These are phyloP conservation scores for Viridothelium virens DNA, from an alignment of 495 filamentous ascomycete genomes.

Conservation along the genomic window DNA sequence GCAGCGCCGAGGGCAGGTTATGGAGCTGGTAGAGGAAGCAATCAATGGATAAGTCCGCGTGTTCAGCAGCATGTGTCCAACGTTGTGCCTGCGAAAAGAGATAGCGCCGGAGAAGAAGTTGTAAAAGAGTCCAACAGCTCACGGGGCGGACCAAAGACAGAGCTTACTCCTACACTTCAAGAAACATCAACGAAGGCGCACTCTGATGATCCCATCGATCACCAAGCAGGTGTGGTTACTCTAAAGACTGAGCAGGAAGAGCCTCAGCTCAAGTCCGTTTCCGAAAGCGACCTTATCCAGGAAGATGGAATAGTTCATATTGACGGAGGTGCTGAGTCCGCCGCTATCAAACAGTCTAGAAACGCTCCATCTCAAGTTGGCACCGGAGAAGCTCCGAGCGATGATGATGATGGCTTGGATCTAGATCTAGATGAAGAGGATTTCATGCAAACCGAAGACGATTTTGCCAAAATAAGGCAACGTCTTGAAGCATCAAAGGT, in stretches of 20 bases:
- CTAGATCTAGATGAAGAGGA: conserved; percentile 35
- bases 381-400: conserved; percentile 23
- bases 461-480: conserved; percentile 33
- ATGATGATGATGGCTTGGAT: conserved; percentile 35
- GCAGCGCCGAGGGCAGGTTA: background rate
- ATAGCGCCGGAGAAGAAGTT: conserved; percentile 26
- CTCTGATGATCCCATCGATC: background rate
- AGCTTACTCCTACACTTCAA: background rate
- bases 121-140: conserved; percentile 3
- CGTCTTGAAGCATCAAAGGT: conserved; percentile 29
- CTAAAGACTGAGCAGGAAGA: background rate
- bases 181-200: background rate
- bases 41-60: conserved; percentile 34
- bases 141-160: conserved; percentile 6
- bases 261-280: background rate
- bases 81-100: conserved; percentile 27
- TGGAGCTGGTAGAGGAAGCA: conserved; percentile 13
- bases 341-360: background rate
- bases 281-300: background rate
- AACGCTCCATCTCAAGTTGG: conserved; percentile 17
- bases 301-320: background rate
- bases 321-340: background rate
- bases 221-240: background rate
- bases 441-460: conserved; percentile 30
- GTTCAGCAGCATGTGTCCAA: conserved; percentile 18